A percentile compares a stretch with the other conserved stretches of the same genome.
These are phyloP conservation scores for Juglanconis oblonga DNA, from an alignment of 2,329 filamentous ascomycete species.

Conservation along the genomic window DNA sequence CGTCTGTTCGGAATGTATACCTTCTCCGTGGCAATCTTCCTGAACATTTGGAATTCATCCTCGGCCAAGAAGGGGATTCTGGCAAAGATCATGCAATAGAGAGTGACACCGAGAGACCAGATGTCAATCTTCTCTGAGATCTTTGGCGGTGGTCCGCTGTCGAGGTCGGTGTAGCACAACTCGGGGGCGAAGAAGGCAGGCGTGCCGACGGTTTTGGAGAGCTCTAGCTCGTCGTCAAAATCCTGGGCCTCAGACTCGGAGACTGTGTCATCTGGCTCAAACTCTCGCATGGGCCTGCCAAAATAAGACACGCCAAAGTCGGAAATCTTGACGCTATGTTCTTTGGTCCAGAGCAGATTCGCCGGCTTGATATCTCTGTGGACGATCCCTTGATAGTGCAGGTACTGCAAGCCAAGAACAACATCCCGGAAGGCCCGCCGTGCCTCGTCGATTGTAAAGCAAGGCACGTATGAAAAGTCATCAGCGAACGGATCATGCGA, in stretches of 20 bases:
- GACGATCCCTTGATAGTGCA: constrained; percentile 83
- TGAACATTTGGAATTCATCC: constrained; percentile 89
- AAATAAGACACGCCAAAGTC: constrained; percentile 99
- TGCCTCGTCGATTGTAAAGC: constrained; percentile 82
- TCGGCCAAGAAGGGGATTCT: constrained; percentile 90
- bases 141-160: constrained; percentile 61
- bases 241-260: constrained; percentile 82
- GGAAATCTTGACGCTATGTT: constrained; percentile 91
- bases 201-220: constrained; percentile 97
- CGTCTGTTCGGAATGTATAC: constrained; percentile 82
- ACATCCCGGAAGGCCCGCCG: constrained; percentile 88
- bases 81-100: constrained; percentile 93
- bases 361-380: constrained; percentile 86
- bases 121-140: constrained; percentile 94
- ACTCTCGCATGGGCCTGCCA: constrained; percentile 79
- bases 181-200: constrained; percentile 97
- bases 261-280: constrained; percentile 70
- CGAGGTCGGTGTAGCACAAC: constrained; percentile 82
- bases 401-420: constrained; percentile 86
- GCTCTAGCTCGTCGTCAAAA: constrained; percentile 86
- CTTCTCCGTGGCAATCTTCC: constrained; percentile 87
- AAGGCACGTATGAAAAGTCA: constrained; percentile 89
- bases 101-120: constrained; percentile 93
- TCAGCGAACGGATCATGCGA: constrained; percentile 70
- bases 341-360: constrained; percentile 82